Base-by-base conservation (phyloP, 192 early-diverging fungal genomes). In the Mortierella alpina region DNA sequence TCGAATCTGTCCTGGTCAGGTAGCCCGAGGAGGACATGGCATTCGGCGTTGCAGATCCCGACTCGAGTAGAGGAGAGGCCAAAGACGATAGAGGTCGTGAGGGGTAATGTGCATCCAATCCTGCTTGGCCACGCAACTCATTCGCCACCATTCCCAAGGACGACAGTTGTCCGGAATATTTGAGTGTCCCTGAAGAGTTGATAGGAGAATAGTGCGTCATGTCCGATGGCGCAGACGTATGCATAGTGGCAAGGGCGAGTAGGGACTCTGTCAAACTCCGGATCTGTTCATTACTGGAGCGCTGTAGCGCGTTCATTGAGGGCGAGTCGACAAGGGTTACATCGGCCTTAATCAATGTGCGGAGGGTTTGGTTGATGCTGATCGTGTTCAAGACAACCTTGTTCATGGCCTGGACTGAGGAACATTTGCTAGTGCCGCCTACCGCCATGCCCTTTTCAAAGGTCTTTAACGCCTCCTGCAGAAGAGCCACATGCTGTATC, bases 201-300 rank as follows among this genome's bases (percentile, higher is more conserved):
- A 62, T 49, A 7, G 76, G 76, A 46, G 76, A 80, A 6, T 72
- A 66, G 4, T 69, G 57, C 31, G 42, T 49, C 8, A 49, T 66
- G n/a, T 73, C 72, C 0, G 63, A 66, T 4, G 44, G 62, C 6
- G 49, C 1, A 13, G 57, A 20, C 15, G 39, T 49, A 22, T 18
- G 18, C 44, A 58, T 58, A 11, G 55, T 59, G 6, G 74, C 47
- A 23, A 76, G 44, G 11, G 51, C 54, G 6, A 80, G 22, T 12
- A 80, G 46, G 3, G 66, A 70, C 59, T 80, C 70, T 8, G 76
- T 80, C 39, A 80, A 54, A 52, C 65, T 80, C 14, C 76, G 56
- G 39, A 80, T 72, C 48, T 80, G 77, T 41, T 80, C 77, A 54
- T 80, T 70, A 41, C 70, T 67, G 12, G 77, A 65, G 5, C 77